Evolutionary conservation across 345 rosid genomes (phyloP), one percentile per base, ranked within the genome.

Genomic region (Dimocarpus longan): DNA sequence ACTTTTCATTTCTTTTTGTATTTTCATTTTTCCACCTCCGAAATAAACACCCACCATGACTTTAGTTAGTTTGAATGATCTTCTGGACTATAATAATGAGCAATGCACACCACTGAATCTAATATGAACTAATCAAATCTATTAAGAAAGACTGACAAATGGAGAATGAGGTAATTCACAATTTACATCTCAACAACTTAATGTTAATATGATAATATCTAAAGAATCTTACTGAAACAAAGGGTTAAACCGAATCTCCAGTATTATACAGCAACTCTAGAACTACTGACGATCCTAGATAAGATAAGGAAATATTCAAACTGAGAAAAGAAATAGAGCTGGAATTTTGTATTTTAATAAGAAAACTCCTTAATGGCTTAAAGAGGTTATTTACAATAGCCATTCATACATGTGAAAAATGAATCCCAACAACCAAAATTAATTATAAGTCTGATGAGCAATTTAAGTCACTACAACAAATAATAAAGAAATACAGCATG

Each of bases 41-140:
- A 12, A 39, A 73, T 37, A n/a, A 37, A 73, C 40, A 67, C 67
- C 44, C 13, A 59, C 52, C 28, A 48, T 48, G 13, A 28, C 13
- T 6, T 42, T 62, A 62, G 16, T 43, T 68, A 60, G 40, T 60
- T 60, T 48, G 68, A 62, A 62, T 74, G 54, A 74, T 15, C 28
- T 24, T 18, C 57, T 19, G 65, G 32, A 40, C 40, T 7, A 42
- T 10, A 42, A 40, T 9, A 6, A 4, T 42, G 37, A 73, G 56
- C 40, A 15, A 39, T 11, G 15, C 26, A n/a, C 8, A 7, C 10
- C n/a, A 73, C 15, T 59, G 32, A 73, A 60, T 60, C 63, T 39
- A 39, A 18, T 22, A 24, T 43, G 24, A 54, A 62, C 43, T 8
- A 40, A 44, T 74, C 24, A 44, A 69, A 74, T 21, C 16, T 54